Conservation (phyloP, 2,329 filamentous ascomycete species). For the Cladophialophora chaetospira region DNA sequence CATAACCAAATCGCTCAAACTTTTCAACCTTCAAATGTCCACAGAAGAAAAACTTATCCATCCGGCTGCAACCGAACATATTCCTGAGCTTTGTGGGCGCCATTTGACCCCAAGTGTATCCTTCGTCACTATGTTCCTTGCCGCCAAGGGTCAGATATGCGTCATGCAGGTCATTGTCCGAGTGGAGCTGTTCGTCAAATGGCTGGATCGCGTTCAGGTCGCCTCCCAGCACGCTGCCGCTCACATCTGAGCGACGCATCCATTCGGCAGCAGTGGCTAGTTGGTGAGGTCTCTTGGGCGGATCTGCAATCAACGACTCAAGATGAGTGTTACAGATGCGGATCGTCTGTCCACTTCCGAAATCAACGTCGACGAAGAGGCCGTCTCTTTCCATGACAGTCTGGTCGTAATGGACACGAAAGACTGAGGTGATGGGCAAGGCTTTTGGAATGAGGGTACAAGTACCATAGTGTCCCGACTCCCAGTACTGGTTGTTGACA, state of each 20-base stretch:
- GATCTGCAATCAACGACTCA: slow-evolving; percentile 54
- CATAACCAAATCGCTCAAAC: slow-evolving; percentile 53
- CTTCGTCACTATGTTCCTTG: slow-evolving; percentile 52
- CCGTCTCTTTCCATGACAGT: slow-evolving; percentile 57
- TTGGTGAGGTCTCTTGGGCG: slow-evolving; percentile 54
- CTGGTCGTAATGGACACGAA: slow-evolving; percentile 54
- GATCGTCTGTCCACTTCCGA: slow-evolving; percentile 37
- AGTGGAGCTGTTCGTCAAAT: slow-evolving; percentile 54
- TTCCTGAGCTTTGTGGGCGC: slow-evolving; percentile 44
- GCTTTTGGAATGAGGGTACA: slow-evolving; percentile 54
- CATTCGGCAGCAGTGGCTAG: slow-evolving; percentile 48
- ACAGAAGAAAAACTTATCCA: slow-evolving; percentile 58
- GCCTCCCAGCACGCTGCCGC: slow-evolving; percentile 52
- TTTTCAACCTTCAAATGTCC: slow-evolving; percentile 50
- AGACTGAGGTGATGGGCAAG: slow-evolving; percentile 48
- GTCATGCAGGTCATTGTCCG: slow-evolving; percentile 54
- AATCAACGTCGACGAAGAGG: slow-evolving; percentile 55
- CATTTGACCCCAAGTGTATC: slow-evolving; percentile 63
- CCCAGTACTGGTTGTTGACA: slow-evolving; percentile 48
- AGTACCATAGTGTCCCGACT: slow-evolving; percentile 54
- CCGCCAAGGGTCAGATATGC: slow-evolving; percentile 57
- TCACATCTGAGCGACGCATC: slow-evolving; percentile 40
- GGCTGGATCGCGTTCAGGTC: slow-evolving; percentile 62
- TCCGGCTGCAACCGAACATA: slow-evolving; percentile 53
- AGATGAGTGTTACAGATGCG: slow-evolving; percentile 61